A percentile compares a stretch with the other conserved stretches of the same genome.
phyloP scores from a whole-genome alignment of 2,329 filamentous ascomycete genomes.

The Dothistroma septosporum region DNA sequence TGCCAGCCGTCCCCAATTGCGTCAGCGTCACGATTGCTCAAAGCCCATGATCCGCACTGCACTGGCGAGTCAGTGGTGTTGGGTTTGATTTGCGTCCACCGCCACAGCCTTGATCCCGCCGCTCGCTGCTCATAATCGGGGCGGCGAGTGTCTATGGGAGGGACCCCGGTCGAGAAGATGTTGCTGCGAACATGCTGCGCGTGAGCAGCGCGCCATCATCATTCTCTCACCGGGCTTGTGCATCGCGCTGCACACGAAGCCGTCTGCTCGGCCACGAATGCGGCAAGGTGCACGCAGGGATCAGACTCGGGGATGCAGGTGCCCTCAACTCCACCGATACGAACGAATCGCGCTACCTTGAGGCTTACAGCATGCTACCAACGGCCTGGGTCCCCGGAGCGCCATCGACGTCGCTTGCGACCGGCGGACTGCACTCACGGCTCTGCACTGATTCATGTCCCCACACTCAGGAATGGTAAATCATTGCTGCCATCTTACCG shows the following conservation, averaged over 20 bases:
- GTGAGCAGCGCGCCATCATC: neutral
- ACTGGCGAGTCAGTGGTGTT: slow-evolving; percentile 20
- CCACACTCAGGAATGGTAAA: neutral
- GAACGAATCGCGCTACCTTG: neutral
- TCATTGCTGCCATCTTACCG: neutral
- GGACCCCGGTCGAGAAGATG: neutral
- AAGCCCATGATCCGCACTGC: slow-evolving; percentile 15
- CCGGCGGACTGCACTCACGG: neutral
- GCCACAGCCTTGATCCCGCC: neutral
- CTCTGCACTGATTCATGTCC: neutral
- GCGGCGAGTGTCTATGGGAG: neutral
- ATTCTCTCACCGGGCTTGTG: neutral
- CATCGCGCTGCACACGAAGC: neutral
- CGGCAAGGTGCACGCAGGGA: neutral
- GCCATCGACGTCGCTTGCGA: slow-evolving; percentile 1
- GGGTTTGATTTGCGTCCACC: slow-evolving; percentile 13
- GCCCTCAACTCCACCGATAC: neutral
- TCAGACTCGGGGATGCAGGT: neutral
- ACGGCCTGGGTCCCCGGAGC: neutral
- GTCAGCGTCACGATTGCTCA: slow-evolving; percentile 14
- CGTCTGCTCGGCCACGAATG: neutral
- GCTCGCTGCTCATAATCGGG: slow-evolving; percentile 1
- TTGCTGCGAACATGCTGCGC: slow-evolving; percentile 1
- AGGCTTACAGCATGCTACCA: too few species aligned
- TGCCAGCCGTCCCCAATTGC: slow-evolving; percentile 12